Evolutionary conservation across 441 rosid genomes (phyloP), one percentile per base, ranked within the genome.

Genomic region (Populus hybrid): DNA sequence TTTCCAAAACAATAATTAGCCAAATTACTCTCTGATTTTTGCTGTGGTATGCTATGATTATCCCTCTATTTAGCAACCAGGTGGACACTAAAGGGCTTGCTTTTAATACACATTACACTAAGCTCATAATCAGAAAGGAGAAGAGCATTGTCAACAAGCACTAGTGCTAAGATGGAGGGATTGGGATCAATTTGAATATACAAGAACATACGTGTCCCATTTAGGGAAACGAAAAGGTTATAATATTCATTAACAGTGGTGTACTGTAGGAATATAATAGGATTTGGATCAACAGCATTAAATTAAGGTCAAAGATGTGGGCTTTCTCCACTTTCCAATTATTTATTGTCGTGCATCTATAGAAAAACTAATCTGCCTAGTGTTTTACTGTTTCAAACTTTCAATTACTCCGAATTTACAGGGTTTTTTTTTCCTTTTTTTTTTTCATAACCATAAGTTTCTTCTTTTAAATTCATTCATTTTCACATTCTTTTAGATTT

Each of bases 221-320:
- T 59, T 11, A 21, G 68, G 67, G 36, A 61, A 35, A 73, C 38
- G 76, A n/a, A 33, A 73, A 73, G 2, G 61, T 3, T 45, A 9
- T 31, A 2, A 4, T 29, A 29, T 29, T 21, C 26, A 8, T 16
- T 71, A 71, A 12, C 23, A 14, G 23, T 28, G 16, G 61, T 40
- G 45, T 68, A 0, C 45, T 72, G 16, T 14, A 12, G 12, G 20
- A 26, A 75, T 42, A 42, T 24, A 65, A 28, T 45, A 18, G 26
- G 31, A 10, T 23, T 29, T n/a, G 76, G 6, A 28, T 42, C 65
- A 29, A 20, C 38, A 9, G 14, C 72, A 35, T 73, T 61, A 72
- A 71, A 36, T 20, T 33, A 71, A 69, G 74, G 81, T 40, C 71
- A 75, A 78, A 75, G 36, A 71, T 31, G 71, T 66, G 74, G 81